phyloP scores from a whole-genome alignment of 2,329 filamentous ascomycete genomes.

The Zymoseptoria brevis region DNA sequence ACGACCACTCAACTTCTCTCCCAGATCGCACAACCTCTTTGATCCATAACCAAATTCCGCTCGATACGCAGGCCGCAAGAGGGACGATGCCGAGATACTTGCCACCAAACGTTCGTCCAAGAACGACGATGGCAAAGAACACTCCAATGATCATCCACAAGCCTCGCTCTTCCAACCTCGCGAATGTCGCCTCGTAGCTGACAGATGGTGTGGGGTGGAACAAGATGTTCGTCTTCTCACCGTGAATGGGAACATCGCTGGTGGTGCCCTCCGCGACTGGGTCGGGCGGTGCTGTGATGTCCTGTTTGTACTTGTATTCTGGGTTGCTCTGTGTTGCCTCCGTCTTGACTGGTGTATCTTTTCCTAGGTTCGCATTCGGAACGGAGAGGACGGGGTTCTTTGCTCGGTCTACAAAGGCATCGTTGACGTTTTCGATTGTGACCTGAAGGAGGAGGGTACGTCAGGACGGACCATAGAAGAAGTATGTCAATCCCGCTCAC shows the following conservation, averaged over 20 bases:
- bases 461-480: not conserved
- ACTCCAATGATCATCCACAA: slow-evolving; percentile 62
- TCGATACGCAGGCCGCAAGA: slow-evolving; percentile 61
- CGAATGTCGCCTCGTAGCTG: slow-evolving; percentile 84
- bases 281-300: slow-evolving; percentile 83
- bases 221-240: slow-evolving; percentile 91
- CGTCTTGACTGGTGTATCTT: slow-evolving; percentile 63
- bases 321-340: slow-evolving; percentile 62
- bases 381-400: slow-evolving; percentile 72
- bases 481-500: not conserved
- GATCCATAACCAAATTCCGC: slow-evolving; percentile 80
- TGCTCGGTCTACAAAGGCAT: slow-evolving; percentile 60
- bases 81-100: slow-evolving; percentile 68
- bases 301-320: slow-evolving; percentile 78
- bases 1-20: slow-evolving; percentile 77
- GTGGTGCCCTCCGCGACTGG: slow-evolving; percentile 74
- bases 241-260: slow-evolving; percentile 88
- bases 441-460: slow-evolving; percentile 47
- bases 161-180: slow-evolving; percentile 65
- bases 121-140: slow-evolving; percentile 62
- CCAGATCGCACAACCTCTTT: slow-evolving; percentile 80
- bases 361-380: slow-evolving; percentile 81
- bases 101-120: slow-evolving; percentile 74
- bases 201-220: slow-evolving; percentile 91
- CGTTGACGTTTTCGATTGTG: slow-evolving; percentile 72